Evolutionary conservation across 805 yeast species (phyloP), one percentile per base, ranked within the genome.

Genomic region (Sugiyamaella valdiviana): DNA sequence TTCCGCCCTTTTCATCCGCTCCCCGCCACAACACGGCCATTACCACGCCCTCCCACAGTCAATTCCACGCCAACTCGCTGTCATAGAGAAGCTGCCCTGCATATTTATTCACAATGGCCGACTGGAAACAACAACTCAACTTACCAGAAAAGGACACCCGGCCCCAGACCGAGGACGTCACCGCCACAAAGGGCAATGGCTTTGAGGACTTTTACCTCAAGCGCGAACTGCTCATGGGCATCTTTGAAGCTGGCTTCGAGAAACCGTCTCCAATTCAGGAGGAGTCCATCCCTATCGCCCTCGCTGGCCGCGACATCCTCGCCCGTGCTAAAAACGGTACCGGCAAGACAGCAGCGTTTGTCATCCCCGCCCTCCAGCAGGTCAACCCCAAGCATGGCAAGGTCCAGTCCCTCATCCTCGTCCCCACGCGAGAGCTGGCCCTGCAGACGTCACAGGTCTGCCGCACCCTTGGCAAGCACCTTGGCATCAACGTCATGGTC

Each of bases 291-390:
- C 99, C 99, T 2, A 87, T 88, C 62, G 96, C 97, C 0, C 75
- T 93, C 40, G 83, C 93, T 48, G 98, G 98, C 45, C 82, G 96
- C 70, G 99, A 93, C 68, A 85, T 93, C 51, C 76, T 93, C 54
- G 99, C 99, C 14, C 80, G 99, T 71, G 98, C 99, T 39, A 93
- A 93, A 66, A 93, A 93, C 69, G 99, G 99, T 55, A 93, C 99
- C 0, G 99, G 99, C 61, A 93, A 93, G 66, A 93, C 99, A 6
- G 99, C 98, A 1, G 95, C 99, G 5, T 93, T 93, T 66, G 83
- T 88, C 44, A 91, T 93, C 57, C 99, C 99, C 45, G 79, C 95
- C 23, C 75, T 93, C 62, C 95, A 93, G 67, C 85, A 82, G 64
- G 76, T 89, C 52, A 86, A 90, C 68, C 90, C 97, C 48, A 85